Evolutionary conservation across 495 filamentous ascomycete species (phyloP), one percentile per base, ranked within the genome.

Genomic region (Opeltia flavorubescens): DNA sequence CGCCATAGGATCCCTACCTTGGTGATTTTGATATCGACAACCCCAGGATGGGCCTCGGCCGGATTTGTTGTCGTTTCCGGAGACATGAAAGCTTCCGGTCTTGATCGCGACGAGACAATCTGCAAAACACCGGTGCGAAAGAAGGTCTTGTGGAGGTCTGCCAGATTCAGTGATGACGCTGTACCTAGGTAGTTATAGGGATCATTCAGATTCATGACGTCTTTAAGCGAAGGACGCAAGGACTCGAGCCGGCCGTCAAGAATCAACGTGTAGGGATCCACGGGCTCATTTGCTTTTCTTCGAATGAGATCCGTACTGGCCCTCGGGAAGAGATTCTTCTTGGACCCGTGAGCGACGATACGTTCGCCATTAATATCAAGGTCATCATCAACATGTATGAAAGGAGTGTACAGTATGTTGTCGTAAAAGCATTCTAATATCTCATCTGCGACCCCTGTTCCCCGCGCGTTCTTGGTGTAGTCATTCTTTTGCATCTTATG

Each of bases 401-500:
- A 98, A 8, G 91, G 91, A 1, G 91, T 98, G 52, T 98, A 98
- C 7, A 79, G 83, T 54, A 95, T 94, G 54, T 99, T 99, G 62
- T 95, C 91, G 62, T 96, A 99, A 58, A 96, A 91, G 59, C 89
- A 95, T 58, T 84, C 87, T 5, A 95, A 70, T 24, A 96, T 85
- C 45, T 95, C 91, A 46, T 91, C 87, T 24, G 83, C 81, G 20
- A 96, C 83, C 12, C 87, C 87, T 59, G 95, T 86, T 1, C 83
- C 84, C 7, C 78, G 76, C 12, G 87, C 91, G 60, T 95, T 96
- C 62, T 93, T 96, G 44, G 95, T 74, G 61, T 99, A 99, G 50
- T 96, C 91, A 0, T 71, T 70, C 54, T 93, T 93, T 59, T 94
- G 88, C 91, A 99, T 99, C 63, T 96, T 99, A 56, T 89, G 77